Conservation (phyloP, 2,329 filamentous ascomycete genomes). For the Phyllosticta paracitricarpa region DNA sequence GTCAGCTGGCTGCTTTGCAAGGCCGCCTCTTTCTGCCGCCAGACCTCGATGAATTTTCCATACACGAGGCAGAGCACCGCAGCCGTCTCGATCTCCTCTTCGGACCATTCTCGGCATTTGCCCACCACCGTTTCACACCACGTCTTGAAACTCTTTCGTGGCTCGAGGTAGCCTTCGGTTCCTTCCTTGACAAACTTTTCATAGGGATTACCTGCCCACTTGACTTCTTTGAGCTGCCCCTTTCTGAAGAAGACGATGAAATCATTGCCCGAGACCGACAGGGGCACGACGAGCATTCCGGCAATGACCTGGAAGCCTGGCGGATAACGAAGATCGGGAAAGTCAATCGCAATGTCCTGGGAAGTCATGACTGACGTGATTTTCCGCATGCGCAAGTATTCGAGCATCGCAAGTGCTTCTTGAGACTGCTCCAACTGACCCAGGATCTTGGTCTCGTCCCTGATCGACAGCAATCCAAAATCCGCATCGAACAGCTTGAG, state of each 20-base stretch:
- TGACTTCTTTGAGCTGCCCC: slow-evolving; percentile 64
- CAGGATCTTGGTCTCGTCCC: slow-evolving; percentile 79
- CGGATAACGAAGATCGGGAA: slow-evolving; percentile 68
- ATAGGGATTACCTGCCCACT: slow-evolving; percentile 81
- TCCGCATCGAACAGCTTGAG: slow-evolving; percentile 79
- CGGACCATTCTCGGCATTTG: slow-evolving; percentile 78
- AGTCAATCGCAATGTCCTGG: slow-evolving; percentile 65
- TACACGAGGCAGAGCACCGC: slow-evolving; percentile 83
- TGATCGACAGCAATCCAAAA: slow-evolving; percentile 74
- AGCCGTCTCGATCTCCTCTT: slow-evolving; percentile 81
- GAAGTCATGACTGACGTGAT: slow-evolving; percentile 68
- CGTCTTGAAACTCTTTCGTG: slow-evolving; percentile 65
- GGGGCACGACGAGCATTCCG: slow-evolving; percentile 69
- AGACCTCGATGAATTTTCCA: slow-evolving; percentile 83
- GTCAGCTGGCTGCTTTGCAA: slow-evolving; percentile 75
- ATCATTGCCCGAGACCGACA: slow-evolving; percentile 65
- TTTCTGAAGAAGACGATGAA: slow-evolving; percentile 90
- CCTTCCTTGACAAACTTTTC: slow-evolving; percentile 66
- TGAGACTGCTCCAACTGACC: slow-evolving; percentile 66
- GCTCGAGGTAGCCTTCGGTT: slow-evolving; percentile 65
- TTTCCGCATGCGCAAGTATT: slow-evolving; percentile 69
- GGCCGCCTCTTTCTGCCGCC: slow-evolving; percentile 81
- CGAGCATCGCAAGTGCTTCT: slow-evolving; percentile 72
- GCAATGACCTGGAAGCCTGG: slow-evolving; percentile 72
- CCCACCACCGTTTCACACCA: slow-evolving; percentile 76